Percentiles rank a stretch among this genome's conserved stretches.
Conservation (phyloP, 805 yeast genomes). For the Candida germanica region DNA sequence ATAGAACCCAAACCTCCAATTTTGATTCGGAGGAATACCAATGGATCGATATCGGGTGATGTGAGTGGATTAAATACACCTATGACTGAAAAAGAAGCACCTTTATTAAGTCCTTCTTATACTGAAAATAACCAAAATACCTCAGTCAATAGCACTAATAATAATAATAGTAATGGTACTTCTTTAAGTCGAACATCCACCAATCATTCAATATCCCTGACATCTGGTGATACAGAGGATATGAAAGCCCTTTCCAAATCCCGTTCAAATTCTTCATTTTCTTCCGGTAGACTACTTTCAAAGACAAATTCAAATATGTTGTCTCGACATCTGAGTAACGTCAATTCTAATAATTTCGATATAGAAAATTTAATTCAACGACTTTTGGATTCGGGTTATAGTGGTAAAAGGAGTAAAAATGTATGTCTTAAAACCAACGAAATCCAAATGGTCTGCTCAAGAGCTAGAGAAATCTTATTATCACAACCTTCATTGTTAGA, state of each 20-base stretch:
- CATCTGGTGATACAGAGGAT: slow-evolving; percentile 6
- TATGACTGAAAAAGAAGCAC: not conserved
- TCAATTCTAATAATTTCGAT: slow-evolving; percentile 32
- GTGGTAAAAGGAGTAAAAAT: slow-evolving; percentile 87
- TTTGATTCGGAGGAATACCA: slow-evolving; percentile 51
- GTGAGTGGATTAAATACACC: not conserved
- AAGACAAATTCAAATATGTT: slow-evolving; percentile 11
- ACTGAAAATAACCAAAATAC: not conserved
- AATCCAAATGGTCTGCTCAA: slow-evolving; percentile 79
- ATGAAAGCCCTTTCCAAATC: slow-evolving; percentile 10
- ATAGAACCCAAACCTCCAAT: slow-evolving; percentile 74
- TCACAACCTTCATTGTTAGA: slow-evolving; percentile 89
- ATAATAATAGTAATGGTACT: not conserved
- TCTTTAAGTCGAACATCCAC: slow-evolving; percentile 16
- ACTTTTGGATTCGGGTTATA: slow-evolving; percentile 90
- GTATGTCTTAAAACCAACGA: slow-evolving; percentile 89
- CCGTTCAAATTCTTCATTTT: slow-evolving; percentile 14
- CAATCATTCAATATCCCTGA: slow-evolving; percentile 13
- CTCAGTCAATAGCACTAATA: not conserved
- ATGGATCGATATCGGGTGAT: slow-evolving; percentile 24
- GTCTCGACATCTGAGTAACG: slow-evolving; percentile 9
- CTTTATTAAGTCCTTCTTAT: slow-evolving; percentile 9
- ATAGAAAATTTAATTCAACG: slow-evolving; percentile 89
- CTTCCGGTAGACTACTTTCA: slow-evolving; percentile 8
- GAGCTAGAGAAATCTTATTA: slow-evolving; percentile 84